Base-by-base conservation (phyloP, 2,329 filamentous ascomycete genomes). In the Malbranchea zuffiana region DNA sequence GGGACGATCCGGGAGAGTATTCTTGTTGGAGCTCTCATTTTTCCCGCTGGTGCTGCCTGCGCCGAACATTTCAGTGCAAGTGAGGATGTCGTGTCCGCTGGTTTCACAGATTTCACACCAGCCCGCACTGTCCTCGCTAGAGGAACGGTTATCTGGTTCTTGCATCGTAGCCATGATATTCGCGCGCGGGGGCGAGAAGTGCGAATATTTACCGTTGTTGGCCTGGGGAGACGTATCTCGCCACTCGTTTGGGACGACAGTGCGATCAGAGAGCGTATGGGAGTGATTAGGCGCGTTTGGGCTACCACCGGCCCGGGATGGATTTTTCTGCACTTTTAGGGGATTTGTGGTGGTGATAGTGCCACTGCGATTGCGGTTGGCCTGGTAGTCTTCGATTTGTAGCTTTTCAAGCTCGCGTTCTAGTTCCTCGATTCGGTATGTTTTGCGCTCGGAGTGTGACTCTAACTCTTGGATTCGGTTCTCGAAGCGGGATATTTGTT, bases 101-200 rank as follows among this genome's bases (percentile, higher is more conserved):
- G 82, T 83, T 64, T 95, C 87, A 63, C 88, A 96, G 44, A 96
- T 90, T 62, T 96, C 90, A 61, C 88, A 96, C 82, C 83, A 93
- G 44, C 87, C 71, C 11, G 71, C 74, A 55, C 76, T 82, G 50
- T 71, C 78, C 54, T 86, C 82, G 18, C 73, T 75, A 24, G 80
- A 82, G 57, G 80, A 47, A 23, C 43, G 54, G 20, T 50, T 50
- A 33, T 63, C 61, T 3, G 56, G 55, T 46, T 61, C 63, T 25
- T 54, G 62, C 59, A 59, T 63, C 16, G 52, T 54, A 44, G 56
- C 56, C 15, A 62, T 45, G 48, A 32, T 51, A 48, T 20, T 49
- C 50, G 15, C 51, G 50, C 35, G 50, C 47, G 34, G 45, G 21
- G 47, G 40, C 41, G 42, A 52, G 35, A 52, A 51, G 15, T 49